Evolutionary conservation across 768 basidiomycete species (phyloP).

Genomic region (Leccinum subgranulosum): DNA sequence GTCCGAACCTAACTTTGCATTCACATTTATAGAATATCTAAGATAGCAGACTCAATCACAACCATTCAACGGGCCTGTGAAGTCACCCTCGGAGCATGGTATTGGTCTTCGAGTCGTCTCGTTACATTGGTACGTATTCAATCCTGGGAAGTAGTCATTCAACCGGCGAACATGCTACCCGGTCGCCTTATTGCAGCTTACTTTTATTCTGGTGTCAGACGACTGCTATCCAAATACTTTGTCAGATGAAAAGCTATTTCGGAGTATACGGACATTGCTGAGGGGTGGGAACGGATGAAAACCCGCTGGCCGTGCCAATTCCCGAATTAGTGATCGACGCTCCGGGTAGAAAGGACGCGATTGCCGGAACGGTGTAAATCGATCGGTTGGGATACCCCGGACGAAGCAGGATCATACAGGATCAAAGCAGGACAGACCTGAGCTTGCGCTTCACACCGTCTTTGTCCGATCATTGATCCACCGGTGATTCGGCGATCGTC

Average conservation of each 20-base stretch:
- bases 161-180: neutral
- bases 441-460: neutral
- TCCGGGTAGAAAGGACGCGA: neutral
- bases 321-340: neutral
- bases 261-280: neutral
- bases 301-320: neutral
- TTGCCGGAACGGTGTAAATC: neutral
- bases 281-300: neutral
- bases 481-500: neutral
- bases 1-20: neutral
- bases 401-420: neutral
- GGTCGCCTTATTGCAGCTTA: neutral
- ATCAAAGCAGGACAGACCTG: neutral
- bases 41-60: neutral
- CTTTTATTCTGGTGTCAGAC: neutral
- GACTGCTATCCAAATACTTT: neutral
- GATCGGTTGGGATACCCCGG: neutral
- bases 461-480: neutral
- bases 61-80: neutral
- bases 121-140: neutral
- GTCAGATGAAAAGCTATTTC: neutral
- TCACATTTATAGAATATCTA: neutral
- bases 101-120: neutral
- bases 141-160: neutral
- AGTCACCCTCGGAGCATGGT: neutral